Evolutionary conservation across 306 rosid species (phyloP).

Genomic region (Gillenia trifoliata): DNA sequence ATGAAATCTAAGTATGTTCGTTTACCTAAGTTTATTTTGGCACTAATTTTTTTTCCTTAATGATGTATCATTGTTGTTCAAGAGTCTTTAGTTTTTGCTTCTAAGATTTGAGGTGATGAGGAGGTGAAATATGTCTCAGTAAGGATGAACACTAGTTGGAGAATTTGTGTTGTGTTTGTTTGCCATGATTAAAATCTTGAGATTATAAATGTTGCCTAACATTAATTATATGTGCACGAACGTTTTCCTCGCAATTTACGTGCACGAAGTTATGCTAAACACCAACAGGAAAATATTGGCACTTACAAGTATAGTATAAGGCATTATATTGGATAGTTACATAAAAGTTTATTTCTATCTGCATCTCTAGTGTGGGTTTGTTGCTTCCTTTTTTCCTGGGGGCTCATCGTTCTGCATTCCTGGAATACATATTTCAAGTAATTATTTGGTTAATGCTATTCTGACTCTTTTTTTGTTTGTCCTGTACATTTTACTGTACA

Average conservation of each 20-base stretch:
- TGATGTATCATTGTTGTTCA: background rate
- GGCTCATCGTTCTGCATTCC: background rate
- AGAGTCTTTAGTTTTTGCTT: background rate
- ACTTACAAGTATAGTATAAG: background rate
- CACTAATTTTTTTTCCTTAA: background rate
- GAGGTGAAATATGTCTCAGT: background rate
- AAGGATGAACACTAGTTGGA: background rate
- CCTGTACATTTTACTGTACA: background rate
- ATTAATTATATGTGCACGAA: background rate
- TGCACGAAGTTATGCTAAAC: background rate
- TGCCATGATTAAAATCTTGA: background rate
- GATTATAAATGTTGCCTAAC: background rate
- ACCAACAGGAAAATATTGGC: background rate
- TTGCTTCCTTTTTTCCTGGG: background rate
- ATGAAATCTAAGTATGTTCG: background rate
- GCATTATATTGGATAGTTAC: background rate
- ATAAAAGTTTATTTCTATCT: background rate
- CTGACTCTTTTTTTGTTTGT: background rate
- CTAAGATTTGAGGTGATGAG: background rate
- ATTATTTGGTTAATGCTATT: conserved; percentile 7
- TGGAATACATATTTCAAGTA: background rate
- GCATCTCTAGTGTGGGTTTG: background rate
- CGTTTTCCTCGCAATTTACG: background rate
- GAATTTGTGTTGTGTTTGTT: background rate
- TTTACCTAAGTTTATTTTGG: conserved; percentile 2